Percentiles rank a stretch among this genome's conserved stretches.
phyloP scores from a whole-genome alignment of 257 asterid genomes.

The Gardenia jasminoides region DNA sequence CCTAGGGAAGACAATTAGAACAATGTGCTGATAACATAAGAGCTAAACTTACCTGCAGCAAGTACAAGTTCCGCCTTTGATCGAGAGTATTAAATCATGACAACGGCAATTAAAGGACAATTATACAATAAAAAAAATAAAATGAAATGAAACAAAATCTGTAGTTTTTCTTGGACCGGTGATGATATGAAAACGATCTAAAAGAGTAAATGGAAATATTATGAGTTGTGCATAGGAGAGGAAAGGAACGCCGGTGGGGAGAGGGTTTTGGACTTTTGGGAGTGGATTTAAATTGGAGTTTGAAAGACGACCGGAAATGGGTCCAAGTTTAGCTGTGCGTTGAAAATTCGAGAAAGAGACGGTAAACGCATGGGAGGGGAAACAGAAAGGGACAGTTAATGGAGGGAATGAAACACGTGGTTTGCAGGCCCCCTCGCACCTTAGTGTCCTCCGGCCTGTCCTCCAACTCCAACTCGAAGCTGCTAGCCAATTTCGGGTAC shows the following conservation, averaged over 20 bases:
- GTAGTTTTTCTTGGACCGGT: not conserved
- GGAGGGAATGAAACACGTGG: slow-evolving; percentile 1
- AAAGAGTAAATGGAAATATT: not conserved
- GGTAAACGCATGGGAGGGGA: not conserved
- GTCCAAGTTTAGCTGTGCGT: too few relatives aligned
- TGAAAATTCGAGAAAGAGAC: not conserved
- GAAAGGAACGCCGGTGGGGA: not conserved
- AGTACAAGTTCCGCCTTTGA: not conserved
- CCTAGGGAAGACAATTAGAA: not conserved
- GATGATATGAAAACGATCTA: not conserved
- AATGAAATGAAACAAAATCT: not conserved
- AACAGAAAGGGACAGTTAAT: slow-evolving; percentile 1
- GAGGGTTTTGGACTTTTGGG: not conserved
- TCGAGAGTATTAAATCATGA: not conserved
- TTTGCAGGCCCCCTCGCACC: too few relatives aligned
- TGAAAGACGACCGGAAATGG: not conserved
- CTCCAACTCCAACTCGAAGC: too few relatives aligned
- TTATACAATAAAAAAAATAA: too few relatives aligned
- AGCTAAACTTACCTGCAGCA: not conserved
- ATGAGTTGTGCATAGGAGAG: not conserved
- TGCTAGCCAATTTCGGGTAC: too few relatives aligned
- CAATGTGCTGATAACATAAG: not conserved
- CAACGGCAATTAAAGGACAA: not conserved
- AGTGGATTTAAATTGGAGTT: not conserved
- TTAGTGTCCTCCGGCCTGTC: too few relatives aligned